Evolutionary conservation across 2,329 filamentous ascomycete species (phyloP).

Genomic region (Acrocalymma vagum): DNA sequence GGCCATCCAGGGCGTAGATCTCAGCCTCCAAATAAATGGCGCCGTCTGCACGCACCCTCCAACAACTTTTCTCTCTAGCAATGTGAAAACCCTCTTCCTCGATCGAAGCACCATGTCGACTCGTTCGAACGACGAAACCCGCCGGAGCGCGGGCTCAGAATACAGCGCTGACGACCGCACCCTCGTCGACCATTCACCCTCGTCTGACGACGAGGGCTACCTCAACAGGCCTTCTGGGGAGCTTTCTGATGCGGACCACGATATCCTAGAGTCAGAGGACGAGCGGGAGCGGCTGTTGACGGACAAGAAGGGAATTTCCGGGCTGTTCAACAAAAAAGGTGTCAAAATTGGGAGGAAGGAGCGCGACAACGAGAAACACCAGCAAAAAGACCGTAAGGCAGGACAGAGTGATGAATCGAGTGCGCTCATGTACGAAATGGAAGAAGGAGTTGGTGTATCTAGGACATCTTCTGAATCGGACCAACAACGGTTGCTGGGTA

Average conservation of each 20-base stretch:
- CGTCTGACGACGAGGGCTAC: slow-evolving; percentile 40
- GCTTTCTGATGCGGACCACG: slow-evolving; percentile 43
- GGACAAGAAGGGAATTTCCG: slow-evolving; percentile 30
- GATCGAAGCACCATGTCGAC: slow-evolving; percentile 28
- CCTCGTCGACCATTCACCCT: slow-evolving; percentile 40
- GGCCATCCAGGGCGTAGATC: neutral
- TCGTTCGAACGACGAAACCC: slow-evolving; percentile 20
- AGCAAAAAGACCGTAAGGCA: slow-evolving; percentile 51
- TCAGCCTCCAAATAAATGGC: neutral
- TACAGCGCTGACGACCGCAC: slow-evolving; percentile 38
- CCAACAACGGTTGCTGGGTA: slow-evolving; percentile 61
- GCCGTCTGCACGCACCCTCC: neutral
- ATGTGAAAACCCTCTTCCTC: slow-evolving; percentile 20
- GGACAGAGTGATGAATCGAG: slow-evolving; percentile 70
- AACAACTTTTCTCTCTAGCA: slow-evolving; percentile 3
- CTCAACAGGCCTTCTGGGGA: slow-evolving; percentile 46
- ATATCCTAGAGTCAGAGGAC: slow-evolving; percentile 56
- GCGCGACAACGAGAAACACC: slow-evolving; percentile 25
- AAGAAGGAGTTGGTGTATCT: slow-evolving; percentile 74
- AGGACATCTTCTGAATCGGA: slow-evolving; percentile 55
- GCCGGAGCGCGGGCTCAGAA: slow-evolving; percentile 26
- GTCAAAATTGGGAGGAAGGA: slow-evolving; percentile 43
- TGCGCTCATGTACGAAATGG: slow-evolving; percentile 88
- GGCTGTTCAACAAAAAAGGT: slow-evolving; percentile 36
- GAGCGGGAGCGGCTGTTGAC: slow-evolving; percentile 54